Evolutionary conservation across 2,329 filamentous ascomycete species (phyloP), one percentile per base, ranked within the genome.

Genomic region (Apiospora hydei): DNA sequence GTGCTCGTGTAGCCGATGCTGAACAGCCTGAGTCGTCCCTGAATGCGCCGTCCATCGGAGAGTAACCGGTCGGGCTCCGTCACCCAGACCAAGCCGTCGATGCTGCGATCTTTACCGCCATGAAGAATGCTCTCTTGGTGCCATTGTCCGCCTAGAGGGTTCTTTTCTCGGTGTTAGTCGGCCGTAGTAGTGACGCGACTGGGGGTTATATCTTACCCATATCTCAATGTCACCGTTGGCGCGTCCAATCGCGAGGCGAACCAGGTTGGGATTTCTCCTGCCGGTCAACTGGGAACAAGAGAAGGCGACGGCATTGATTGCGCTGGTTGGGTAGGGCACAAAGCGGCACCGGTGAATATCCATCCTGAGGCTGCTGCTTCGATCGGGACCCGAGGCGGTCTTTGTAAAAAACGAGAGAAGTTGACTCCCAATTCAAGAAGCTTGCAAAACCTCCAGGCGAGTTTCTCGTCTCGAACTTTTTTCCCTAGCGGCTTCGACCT

Each of bases 291-390:
- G 85, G 26, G 93, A 87, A 81, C 98, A 94, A 7, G 96, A 98
- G 82, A 99, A 98, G 76, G 96, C 94, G 80, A 98, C 90, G 75
- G 94, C 92, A 84, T 98, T 98, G 83, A 99, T 98, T 72, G 95
- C 92, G 73, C 94, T 94, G 10, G 94, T 93, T 75, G 95, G 94
- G 83, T 94, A 98, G 53, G 94, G 93, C 77, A 99, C 93, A 84
- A 99, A 99, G 80, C 96, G 94, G 81, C 95, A 97, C 79, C 96
- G 94, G 86, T 99, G 96, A 81, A 99, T 92, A 84, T 98, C 96
- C 96, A 98, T 98, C 18, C 18, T 53, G 68, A 53, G 68, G 43
- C 26, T 68, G 66, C 67, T 69, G 44, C 67, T 49, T 49, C 47
- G 44, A 16, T 69, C 26, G 21, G 47, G 67, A 49, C 67, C 67